These are phyloP conservation scores for Cynanchum wilfordii DNA, from an alignment of 257 asterid species.

Conservation along the genomic window DNA sequence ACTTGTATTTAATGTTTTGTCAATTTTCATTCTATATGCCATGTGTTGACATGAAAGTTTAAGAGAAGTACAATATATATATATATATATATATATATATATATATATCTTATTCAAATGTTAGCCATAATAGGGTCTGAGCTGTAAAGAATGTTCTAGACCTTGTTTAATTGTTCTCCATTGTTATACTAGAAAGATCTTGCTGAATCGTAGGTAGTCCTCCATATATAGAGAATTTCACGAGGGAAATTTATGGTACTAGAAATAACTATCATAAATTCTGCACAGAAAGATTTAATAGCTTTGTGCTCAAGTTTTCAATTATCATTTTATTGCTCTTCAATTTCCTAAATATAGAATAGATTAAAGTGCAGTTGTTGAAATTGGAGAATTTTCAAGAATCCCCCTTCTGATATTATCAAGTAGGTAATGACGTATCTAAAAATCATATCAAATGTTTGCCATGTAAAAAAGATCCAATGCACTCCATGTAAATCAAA, in stretches of 20 bases:
- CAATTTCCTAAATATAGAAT: not conserved
- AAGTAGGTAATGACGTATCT: not conserved
- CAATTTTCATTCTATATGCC: not conserved
- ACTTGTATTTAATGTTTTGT: not conserved
- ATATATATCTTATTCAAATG: not conserved
- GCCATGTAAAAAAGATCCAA: not conserved
- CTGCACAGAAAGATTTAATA: not conserved
- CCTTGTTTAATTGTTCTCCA: not conserved
- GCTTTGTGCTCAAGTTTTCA: not conserved
- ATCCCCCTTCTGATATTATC: not conserved
- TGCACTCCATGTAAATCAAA: not conserved
- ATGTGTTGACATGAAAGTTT: not conserved
- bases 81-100: not conserved
- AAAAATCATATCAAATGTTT: not conserved
- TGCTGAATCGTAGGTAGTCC: not conserved
- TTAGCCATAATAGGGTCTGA: not conserved
- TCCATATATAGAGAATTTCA: not conserved
- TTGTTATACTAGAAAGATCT: not conserved
- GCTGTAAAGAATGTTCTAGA: not conserved
- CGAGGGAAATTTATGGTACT: not conserved
- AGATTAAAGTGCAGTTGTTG: not conserved
- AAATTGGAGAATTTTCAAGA: not conserved
- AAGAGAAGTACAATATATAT: not conserved
- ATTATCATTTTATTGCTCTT: not conserved
- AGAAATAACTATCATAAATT: not conserved